phyloP scores from a whole-genome alignment of 495 filamentous ascomycete genomes.

The Tuber magnatum region DNA sequence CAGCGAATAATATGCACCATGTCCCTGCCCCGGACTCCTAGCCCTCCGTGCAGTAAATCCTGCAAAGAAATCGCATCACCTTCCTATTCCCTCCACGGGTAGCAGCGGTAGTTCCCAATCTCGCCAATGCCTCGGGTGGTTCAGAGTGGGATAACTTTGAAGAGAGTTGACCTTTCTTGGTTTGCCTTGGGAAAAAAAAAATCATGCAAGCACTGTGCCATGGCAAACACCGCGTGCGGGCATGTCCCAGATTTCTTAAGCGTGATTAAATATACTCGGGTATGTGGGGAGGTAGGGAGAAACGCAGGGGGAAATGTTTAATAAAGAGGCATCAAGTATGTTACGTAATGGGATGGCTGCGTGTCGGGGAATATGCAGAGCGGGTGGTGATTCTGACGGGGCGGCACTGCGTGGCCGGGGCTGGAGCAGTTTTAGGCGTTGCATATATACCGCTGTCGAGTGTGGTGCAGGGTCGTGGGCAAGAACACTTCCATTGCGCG shows the following conservation, averaged over 20 bases:
- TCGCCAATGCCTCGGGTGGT: neutral
- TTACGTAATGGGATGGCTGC: no score
- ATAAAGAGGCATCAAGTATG: no score
- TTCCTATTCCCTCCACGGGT: neutral
- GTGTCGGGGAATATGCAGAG: no score
- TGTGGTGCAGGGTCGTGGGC: neutral
- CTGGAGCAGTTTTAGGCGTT: neutral
- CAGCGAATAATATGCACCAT: neutral
- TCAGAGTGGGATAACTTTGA: neutral
- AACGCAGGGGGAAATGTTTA: no score
- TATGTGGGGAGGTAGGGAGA: no score
- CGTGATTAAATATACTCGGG: no score
- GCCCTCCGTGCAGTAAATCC: no score
- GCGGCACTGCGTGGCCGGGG: no score
- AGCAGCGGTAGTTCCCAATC: neutral
- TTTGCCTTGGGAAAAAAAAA: neutral
- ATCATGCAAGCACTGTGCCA: neutral
- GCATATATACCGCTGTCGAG: neutral
- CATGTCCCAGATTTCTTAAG: no score
- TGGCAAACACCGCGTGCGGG: neutral
- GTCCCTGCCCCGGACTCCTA: neutral
- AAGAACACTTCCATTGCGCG: neutral
- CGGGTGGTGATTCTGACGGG: no score
- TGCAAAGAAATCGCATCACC: neutral
- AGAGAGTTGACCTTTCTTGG: neutral